Percentiles rank a stretch among this genome's conserved stretches.
Conservation (phyloP, 345 rosid genomes). For the Aquilaria sinensis region DNA sequence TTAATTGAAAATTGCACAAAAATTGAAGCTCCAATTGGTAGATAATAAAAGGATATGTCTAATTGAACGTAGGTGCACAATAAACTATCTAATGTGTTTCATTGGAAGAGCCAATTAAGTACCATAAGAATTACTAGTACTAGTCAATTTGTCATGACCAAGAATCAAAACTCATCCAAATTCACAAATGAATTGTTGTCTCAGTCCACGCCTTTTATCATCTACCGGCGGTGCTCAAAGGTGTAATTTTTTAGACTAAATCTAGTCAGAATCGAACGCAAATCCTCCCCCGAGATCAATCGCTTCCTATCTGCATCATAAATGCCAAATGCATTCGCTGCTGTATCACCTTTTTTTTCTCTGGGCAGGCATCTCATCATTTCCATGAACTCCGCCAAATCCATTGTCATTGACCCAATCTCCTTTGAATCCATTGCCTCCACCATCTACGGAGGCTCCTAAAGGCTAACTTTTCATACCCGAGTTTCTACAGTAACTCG, state of each 20-base stretch:
- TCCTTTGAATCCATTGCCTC: conserved; percentile 38
- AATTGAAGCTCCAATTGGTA: background rate
- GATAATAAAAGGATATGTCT: background rate
- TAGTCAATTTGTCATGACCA: conserved; percentile 19
- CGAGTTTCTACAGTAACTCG: conserved; percentile 27
- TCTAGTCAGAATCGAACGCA: conserved; percentile 27
- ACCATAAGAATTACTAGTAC: too few species aligned
- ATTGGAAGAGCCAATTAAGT: background rate
- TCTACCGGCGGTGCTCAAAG: conserved; percentile 31
- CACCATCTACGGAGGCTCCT: conserved; percentile 35
- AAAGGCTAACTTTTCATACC: conserved; percentile 26
- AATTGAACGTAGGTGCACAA: conserved; percentile 2
- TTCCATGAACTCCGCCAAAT: conserved; percentile 34
- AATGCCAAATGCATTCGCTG: conserved; percentile 40
- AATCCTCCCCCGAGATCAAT: conserved; percentile 40
- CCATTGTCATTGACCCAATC: conserved; percentile 22
- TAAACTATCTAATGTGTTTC: background rate
- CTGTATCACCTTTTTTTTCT: conserved; percentile 18
- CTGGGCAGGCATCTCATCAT: background rate
- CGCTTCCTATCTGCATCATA: conserved; percentile 39
- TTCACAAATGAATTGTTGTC: conserved; percentile 50
- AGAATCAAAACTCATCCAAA: conserved; percentile 38
- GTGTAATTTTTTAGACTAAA: conserved; percentile 29
- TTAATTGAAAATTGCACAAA: background rate
- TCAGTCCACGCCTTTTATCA: conserved; percentile 41